These are phyloP conservation scores for Hibiscus mutabilis DNA, from an alignment of 345 rosid genomes.

Conservation along the genomic window DNA sequence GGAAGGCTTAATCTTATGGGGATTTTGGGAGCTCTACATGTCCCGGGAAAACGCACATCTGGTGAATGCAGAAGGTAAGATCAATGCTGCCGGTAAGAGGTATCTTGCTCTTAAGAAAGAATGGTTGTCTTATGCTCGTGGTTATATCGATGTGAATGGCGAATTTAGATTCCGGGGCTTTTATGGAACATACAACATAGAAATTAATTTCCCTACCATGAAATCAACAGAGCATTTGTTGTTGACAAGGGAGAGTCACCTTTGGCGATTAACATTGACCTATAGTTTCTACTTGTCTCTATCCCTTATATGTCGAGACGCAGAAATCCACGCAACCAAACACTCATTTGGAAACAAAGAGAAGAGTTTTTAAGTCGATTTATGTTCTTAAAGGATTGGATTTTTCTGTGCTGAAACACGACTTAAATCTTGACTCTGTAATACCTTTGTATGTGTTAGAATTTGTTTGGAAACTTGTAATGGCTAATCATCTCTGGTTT, in stretches of 20 bases:
- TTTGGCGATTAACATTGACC: conserved; percentile 44
- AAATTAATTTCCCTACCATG: conserved; percentile 33
- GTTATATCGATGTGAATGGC: conserved; percentile 44
- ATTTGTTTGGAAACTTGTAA: neutral
- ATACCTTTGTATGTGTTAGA: neutral
- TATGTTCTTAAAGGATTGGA: neutral
- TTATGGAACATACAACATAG: conserved; percentile 55
- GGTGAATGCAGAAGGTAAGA: conserved; percentile 77
- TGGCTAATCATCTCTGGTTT: neutral
- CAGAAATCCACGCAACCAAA: neutral
- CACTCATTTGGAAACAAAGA: neutral
- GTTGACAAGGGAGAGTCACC: conserved; percentile 59
- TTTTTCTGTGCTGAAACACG: neutral
- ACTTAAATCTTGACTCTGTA: neutral
- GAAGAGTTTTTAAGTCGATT: neutral
- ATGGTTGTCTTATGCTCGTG: conserved; percentile 57
- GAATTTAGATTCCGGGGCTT: conserved; percentile 65
- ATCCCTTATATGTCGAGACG: neutral
- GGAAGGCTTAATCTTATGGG: conserved; percentile 85
- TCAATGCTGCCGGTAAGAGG: conserved; percentile 69
- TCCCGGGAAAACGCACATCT: conserved; percentile 54
- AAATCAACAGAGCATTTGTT: conserved; percentile 43
- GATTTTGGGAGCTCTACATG: conserved; percentile 92
- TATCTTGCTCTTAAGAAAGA: conserved; percentile 56
- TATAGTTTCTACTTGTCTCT: conserved; percentile 10